Evolutionary conservation across 2,329 filamentous ascomycete species (phyloP).

Genomic region (Dothideomycetes sp.): DNA sequence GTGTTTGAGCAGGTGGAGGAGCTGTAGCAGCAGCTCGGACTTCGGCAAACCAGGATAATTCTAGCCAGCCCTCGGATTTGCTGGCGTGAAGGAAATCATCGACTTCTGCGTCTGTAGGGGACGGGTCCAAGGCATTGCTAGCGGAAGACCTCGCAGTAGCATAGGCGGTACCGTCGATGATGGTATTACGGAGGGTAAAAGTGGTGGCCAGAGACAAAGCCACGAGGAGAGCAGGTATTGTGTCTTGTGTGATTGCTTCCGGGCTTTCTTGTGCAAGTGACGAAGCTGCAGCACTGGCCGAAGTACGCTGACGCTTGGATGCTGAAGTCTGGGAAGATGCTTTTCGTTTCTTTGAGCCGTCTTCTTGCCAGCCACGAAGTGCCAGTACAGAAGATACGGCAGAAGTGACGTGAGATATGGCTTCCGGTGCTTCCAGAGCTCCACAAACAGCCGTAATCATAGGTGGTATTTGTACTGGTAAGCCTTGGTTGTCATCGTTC

Average conservation of each 20-base stretch:
- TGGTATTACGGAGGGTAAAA: conserved; percentile 3
- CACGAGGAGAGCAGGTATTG: conserved; percentile 4
- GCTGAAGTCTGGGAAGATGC: not conserved
- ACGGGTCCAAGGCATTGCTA: not conserved
- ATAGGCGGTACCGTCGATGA: conserved; percentile 7
- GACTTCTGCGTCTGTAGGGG: conserved; percentile 12
- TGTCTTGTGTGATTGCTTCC: conserved; percentile 3
- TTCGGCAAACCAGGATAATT: conserved; percentile 34
- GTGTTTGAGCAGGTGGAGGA: conserved; percentile 15
- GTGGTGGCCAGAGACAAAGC: conserved; percentile 6
- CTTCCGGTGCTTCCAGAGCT: conserved; percentile 15
- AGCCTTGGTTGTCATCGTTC: not conserved
- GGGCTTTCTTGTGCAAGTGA: conserved; percentile 16
- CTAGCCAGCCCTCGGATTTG: conserved; percentile 13
- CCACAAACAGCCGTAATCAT: conserved; percentile 47
- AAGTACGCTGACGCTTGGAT: conserved; percentile 7
- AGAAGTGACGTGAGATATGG: conserved; percentile 18
- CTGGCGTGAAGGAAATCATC: conserved; percentile 16
- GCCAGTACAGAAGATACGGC: conserved; percentile 17
- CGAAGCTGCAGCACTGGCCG: not conserved
- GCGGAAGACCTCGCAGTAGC: not conserved
- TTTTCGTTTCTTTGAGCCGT: not conserved
- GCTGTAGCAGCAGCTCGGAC: conserved; percentile 33
- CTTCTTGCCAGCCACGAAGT: conserved; percentile 4
- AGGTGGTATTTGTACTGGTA: conserved; percentile 12